Percentiles rank a stretch among this genome's conserved stretches.
These are phyloP conservation scores for Microsporum canis DNA, from an alignment of 2,329 filamentous ascomycete genomes.

Conservation along the genomic window DNA sequence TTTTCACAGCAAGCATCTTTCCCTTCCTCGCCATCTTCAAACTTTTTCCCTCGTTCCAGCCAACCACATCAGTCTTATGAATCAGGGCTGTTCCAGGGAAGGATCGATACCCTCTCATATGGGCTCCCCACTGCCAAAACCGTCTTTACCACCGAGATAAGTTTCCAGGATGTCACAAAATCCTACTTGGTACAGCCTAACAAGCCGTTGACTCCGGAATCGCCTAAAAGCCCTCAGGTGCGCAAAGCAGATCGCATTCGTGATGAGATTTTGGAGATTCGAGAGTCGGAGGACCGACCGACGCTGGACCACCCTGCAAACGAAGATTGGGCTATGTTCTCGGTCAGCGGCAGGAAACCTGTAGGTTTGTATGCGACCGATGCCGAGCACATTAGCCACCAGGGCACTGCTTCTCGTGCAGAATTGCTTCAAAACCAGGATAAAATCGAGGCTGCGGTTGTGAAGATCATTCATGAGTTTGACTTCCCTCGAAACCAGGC, in stretches of 20 bases:
- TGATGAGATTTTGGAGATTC: conserved; percentile 31
- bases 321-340: conserved; percentile 72
- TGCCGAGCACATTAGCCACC: neutral
- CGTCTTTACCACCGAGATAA: conserved; percentile 24
- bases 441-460: conserved; percentile 65
- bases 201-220: conserved; percentile 11
- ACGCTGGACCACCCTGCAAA: conserved; percentile 63
- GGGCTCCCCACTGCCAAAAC: conserved; percentile 19
- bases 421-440: conserved; percentile 63
- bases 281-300: conserved; percentile 37
- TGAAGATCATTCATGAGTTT: conserved; percentile 71
- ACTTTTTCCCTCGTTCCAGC: conserved; percentile 16
- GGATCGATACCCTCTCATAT: conserved; percentile 19
- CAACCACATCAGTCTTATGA: conserved; percentile 18
- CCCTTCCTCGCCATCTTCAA: conserved; percentile 19
- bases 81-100: conserved; percentile 26
- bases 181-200: conserved; percentile 12
- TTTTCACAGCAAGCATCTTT: conserved; percentile 18
- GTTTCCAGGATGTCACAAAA: conserved; percentile 16
- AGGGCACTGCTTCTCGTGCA: neutral
- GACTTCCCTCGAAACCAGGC: conserved; percentile 55
- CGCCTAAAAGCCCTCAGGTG: conserved; percentile 19
- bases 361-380: neutral
- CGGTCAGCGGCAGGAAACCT: conserved; percentile 62
- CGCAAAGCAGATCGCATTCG: conserved; percentile 31